Evolutionary conservation across 192 early-diverging fungal genomes (phyloP).

Genomic region (Backusella parvicylindrica): DNA sequence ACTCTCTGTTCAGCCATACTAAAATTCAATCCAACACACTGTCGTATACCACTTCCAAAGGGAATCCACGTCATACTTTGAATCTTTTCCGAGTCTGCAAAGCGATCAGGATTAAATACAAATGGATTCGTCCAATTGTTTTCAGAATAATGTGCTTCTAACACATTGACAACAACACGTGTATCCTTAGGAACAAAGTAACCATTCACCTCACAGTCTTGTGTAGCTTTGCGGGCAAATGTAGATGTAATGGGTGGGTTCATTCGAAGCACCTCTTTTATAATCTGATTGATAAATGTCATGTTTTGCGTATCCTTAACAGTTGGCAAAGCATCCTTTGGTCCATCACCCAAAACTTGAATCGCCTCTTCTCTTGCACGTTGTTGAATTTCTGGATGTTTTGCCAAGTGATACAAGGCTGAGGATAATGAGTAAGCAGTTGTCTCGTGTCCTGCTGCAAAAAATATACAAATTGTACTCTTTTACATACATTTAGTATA

Average conservation of each 20-base stretch:
- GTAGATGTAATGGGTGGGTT: neutral
- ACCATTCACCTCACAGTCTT: neutral
- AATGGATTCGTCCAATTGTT: constrained; percentile 8
- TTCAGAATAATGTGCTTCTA: constrained; percentile 12
- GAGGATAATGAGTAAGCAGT: constrained; percentile 27
- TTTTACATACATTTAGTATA: neutral
- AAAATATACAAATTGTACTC: constrained; percentile 40
- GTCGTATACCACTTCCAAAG: constrained; percentile 52
- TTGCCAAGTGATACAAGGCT: constrained; percentile 44
- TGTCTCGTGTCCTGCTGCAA: constrained; percentile 47
- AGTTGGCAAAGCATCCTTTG: neutral
- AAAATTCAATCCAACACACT: constrained; percentile 63
- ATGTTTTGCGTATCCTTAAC: neutral
- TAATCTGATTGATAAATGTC: constrained; percentile 16
- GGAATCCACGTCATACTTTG: constrained; percentile 44
- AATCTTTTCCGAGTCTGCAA: constrained; percentile 7
- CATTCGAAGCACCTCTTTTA: constrained; percentile 13
- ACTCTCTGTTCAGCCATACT: constrained; percentile 54
- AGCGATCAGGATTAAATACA: constrained; percentile 25
- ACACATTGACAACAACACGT: neutral
- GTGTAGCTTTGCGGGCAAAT: neutral
- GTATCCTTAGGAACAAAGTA: constrained; percentile 19
- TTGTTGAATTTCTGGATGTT: constrained; percentile 20
- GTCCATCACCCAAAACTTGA: constrained; percentile 6
- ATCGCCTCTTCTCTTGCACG: constrained; percentile 19